A percentile compares a stretch with the other conserved stretches of the same genome.
These are phyloP conservation scores for Nitzschia palea DNA, from an alignment of 108 stramenopile species.

Conservation along the genomic window DNA sequence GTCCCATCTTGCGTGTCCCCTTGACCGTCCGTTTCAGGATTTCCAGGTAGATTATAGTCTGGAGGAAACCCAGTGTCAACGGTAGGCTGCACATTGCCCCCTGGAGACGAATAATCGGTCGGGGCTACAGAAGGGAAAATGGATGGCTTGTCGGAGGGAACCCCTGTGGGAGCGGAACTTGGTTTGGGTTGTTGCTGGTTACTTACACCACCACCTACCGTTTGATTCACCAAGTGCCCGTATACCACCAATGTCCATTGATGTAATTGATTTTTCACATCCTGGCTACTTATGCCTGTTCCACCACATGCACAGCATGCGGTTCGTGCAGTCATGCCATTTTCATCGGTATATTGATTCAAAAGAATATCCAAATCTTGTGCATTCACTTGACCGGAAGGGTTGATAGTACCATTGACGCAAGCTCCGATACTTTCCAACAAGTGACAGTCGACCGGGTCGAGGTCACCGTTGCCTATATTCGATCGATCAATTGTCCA, in stretches of 20 bases:
- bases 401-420: background rate
- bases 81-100: too few relatives aligned
- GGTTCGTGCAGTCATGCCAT: background rate
- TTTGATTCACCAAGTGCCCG: too few relatives aligned
- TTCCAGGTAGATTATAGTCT: too few relatives aligned
- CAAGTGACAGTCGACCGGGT: background rate
- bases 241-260: slow-evolving; percentile 8
- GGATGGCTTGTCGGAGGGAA: too few relatives aligned
- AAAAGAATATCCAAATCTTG: background rate
- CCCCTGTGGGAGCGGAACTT: too few relatives aligned
- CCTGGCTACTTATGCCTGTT: background rate
- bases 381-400: background rate
- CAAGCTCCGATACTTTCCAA: background rate
- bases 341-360: background rate
- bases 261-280: slow-evolving; percentile 1
- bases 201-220: too few relatives aligned
- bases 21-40: too few relatives aligned
- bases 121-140: too few relatives aligned
- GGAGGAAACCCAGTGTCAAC: too few relatives aligned
- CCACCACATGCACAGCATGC: slow-evolving; percentile 40
- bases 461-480: background rate
- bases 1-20: too few relatives aligned
- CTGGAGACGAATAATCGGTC: too few relatives aligned
- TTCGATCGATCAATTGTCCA: background rate
- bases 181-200: too few relatives aligned